Percentiles rank a stretch among this genome's conserved stretches.
phyloP scores from a whole-genome alignment of 176 grass and related monocot species.

The Otatea glauca region DNA sequence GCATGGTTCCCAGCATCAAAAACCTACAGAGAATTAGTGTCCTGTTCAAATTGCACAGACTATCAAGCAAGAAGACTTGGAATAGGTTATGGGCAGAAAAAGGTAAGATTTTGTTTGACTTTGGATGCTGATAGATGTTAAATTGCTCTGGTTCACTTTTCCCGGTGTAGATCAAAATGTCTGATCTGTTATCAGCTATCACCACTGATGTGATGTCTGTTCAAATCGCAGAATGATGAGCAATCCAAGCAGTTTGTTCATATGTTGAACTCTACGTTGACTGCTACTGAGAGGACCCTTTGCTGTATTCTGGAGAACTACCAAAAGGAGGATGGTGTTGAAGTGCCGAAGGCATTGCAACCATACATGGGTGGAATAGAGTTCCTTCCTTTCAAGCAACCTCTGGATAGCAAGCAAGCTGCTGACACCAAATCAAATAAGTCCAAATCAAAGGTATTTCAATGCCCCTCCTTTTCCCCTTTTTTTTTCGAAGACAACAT shows the following conservation, averaged over 20 bases:
- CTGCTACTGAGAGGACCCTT: constrained; percentile 88
- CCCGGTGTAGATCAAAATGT: neutral
- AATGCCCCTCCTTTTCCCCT: neutral
- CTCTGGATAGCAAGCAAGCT: constrained; percentile 53
- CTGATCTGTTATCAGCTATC: neutral
- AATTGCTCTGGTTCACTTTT: neutral
- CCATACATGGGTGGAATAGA: constrained; percentile 70
- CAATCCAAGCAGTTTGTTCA: constrained; percentile 91
- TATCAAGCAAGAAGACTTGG: constrained; percentile 92
- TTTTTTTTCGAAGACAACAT: neutral
- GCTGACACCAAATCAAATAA: constrained; percentile 61
- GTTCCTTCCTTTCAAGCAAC: constrained; percentile 78
- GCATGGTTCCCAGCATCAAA: constrained; percentile 97
- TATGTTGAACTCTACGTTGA: constrained; percentile 91
- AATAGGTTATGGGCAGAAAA: constrained; percentile 89
- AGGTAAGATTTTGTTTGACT: constrained; percentile 50
- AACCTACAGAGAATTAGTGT: constrained; percentile 84
- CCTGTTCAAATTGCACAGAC: constrained; percentile 96
- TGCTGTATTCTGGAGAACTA: constrained; percentile 91
- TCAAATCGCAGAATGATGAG: constrained; percentile 70
- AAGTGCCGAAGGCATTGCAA: constrained; percentile 69
- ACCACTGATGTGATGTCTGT: neutral
- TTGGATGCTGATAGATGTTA: neutral
- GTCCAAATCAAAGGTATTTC: constrained; percentile 62
- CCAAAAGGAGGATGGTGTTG: constrained; percentile 79